These are phyloP conservation scores for Mariannaea sp. DNA, from an alignment of 2,329 filamentous ascomycete species.

Conservation along the genomic window DNA sequence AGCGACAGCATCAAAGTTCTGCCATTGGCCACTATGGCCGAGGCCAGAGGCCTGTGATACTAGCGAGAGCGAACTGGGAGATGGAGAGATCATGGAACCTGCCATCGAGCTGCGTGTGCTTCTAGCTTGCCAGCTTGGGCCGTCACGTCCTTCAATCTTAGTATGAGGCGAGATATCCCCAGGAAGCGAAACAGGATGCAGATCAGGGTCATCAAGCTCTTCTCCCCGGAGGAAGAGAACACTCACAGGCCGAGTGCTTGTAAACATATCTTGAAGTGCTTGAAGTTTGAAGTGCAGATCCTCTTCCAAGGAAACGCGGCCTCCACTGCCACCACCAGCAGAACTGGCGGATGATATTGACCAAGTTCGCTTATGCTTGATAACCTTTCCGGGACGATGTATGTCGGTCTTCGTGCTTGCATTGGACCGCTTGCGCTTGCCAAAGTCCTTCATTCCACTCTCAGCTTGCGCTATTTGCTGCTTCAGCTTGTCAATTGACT, in stretches of 20 bases:
- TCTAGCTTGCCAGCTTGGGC: constrained; percentile 54
- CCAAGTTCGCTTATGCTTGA: constrained; percentile 93
- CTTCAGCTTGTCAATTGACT: constrained; percentile 94
- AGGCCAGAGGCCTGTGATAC: constrained; percentile 58
- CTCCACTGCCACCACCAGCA: constrained; percentile 50
- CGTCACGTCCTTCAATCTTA: constrained; percentile 54
- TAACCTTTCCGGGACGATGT: constrained; percentile 76
- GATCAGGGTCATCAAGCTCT: constrained; percentile 78
- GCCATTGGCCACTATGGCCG: constrained; percentile 56
- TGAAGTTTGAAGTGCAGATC: constrained; percentile 80
- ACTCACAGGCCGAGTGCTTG: constrained; percentile 78
- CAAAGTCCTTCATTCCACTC: constrained; percentile 68
- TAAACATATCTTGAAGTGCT: constrained; percentile 85
- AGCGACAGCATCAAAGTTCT: constrained; percentile 59
- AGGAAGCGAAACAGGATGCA: constrained; percentile 74
- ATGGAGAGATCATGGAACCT: constrained; percentile 67
- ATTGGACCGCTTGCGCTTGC: constrained; percentile 65
- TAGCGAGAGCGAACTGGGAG: constrained; percentile 67
- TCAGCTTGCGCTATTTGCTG: constrained; percentile 86
- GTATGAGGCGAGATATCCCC: constrained; percentile 69
- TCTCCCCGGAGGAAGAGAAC: constrained; percentile 78
- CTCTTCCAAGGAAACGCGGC: constrained; percentile 65
- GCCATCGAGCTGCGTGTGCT: constrained; percentile 63
- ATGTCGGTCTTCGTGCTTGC: constrained; percentile 52
- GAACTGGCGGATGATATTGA: constrained; percentile 85